Percentiles rank a stretch among this genome's conserved stretches.
phyloP scores from a whole-genome alignment of 768 basidiomycete genomes.

The Kwoniella sp. region DNA sequence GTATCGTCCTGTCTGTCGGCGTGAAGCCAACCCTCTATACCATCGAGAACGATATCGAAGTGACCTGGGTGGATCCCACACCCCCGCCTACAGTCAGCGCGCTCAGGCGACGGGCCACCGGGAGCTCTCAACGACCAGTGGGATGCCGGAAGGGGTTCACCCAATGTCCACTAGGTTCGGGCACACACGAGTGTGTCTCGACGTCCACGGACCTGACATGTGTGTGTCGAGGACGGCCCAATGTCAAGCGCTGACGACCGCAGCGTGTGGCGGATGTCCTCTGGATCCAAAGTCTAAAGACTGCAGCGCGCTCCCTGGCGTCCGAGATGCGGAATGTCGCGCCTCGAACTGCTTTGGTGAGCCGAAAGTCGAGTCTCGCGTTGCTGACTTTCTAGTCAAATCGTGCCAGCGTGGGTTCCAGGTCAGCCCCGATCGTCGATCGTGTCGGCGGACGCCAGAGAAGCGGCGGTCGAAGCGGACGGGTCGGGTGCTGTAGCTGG shows the following conservation, averaged over 20 bases:
- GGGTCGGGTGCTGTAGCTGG: too few relatives aligned
- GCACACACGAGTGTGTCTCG: background rate
- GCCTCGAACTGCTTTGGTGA: background rate
- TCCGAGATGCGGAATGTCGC: background rate
- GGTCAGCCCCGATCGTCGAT: background rate
- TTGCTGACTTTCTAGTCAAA: background rate
- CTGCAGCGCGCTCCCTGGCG: background rate
- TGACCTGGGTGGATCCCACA: background rate
- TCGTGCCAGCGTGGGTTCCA: background rate
- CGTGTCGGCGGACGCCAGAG: too few relatives aligned
- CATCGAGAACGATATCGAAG: slow-evolving; percentile 11
- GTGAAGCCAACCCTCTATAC: slow-evolving; percentile 6
- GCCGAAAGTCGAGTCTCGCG: background rate
- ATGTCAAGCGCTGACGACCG: too few relatives aligned
- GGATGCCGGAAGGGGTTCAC: background rate
- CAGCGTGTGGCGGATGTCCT: background rate
- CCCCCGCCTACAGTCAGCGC: slow-evolving; percentile 1
- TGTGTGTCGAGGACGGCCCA: background rate
- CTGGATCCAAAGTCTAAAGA: background rate
- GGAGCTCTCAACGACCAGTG: background rate
- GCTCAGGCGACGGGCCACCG: background rate
- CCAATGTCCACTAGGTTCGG: background rate
- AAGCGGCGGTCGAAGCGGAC: too few relatives aligned
- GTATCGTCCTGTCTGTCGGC: background rate
- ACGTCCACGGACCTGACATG: background rate